Evolutionary conservation across 495 filamentous ascomycete genomes (phyloP), one percentile per base, ranked within the genome.

Genomic region (Penicillium malachiteum): DNA sequence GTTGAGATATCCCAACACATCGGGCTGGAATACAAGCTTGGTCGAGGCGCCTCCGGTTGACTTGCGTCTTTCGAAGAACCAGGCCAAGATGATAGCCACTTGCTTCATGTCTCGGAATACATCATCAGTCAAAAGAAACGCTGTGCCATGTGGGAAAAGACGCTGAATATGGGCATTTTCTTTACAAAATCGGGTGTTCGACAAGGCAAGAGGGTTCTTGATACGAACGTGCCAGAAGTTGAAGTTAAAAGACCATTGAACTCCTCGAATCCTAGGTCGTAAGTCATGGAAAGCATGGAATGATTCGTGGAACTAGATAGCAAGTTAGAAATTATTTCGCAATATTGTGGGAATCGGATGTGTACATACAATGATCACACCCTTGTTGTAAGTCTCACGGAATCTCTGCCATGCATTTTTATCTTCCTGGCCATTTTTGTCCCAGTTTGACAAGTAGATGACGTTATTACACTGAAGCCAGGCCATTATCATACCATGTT

Each of bases 51-150:
- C 68, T 1, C 55, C 56, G 34, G 66, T 70, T 45, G n/a, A 35
- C 3, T 8, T 7, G 17, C 13, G 7, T 16, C 48, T 58, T 18
- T 45, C 59, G 3, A 34, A 58, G 3, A 87, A 87, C 84, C 84
- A 89, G 1, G 69, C 63, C 5, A 90, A 56, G n/a, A 88, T 72
- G 5, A 78, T 65, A 10, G 73, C 63, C 3, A 83, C 71, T 39
- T 69, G 76, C 3, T 72, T 61, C 1, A 82, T 78, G 18, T 85
- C 78, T 13, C 0, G 71, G 71, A 51, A 83, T 57, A 87, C 78
- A 52, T 85, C 86, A 35, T 87, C 84, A 0, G 87, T 87, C 5
- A 91, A 60, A 0, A 90, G 65, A 18, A 87, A 78, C 1, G 76
- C 82, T 5, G 71, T 67, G 5, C 86, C 84, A 26, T 71, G 63